Base-by-base conservation (phyloP, 768 basidiomycete genomes). In the Hypsizygus marmoreus region DNA sequence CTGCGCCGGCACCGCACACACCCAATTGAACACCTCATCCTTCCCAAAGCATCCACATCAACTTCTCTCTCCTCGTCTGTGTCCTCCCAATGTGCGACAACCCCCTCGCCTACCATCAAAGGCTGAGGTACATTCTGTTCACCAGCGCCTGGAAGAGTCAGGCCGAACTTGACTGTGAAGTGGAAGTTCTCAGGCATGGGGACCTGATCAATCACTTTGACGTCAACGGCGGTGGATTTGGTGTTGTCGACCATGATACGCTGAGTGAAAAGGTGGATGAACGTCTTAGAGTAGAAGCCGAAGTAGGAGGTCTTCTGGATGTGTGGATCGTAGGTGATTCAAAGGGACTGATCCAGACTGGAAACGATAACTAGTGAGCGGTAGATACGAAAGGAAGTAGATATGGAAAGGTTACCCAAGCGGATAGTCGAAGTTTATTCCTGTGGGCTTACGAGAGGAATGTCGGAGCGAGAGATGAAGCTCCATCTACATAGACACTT, bases 401-500 rank as follows among this genome's bases (percentile, higher is more conserved):
- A 42, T 25, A n/a, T 3, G 23, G 16, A 6, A 17, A 12, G 56
- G 68, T 12, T 54, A 75, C 75, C 75, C 75, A 14, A 76, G 67
- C 6, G 72, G 64, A 57, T 71, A 75, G 35, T 72, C 69, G 44
- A 76, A 76, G 23, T 55, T 70, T n/a, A n/a, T 47, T 76, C 75
- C 29, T 70, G 61, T 6, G 73, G 71, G 33, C 69, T 72, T 8
- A 76, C 70, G 10, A 64, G 49, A 1, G 69, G 67, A 4, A 82
- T 62, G 4, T 62, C 43, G 0, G 76, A 74, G 47, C 68, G 72
- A 7, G 81, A 68, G 11, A 82, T 77, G 56, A 79, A 82, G 45
- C 73, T 74, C 77, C 77, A 56, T 83, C 77, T 24, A 82, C 67
- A 54, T 80, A 82, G 0, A 82, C 69, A 49, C 71, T 77, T 0